Evolutionary conservation across 169 alveolate genomes (phyloP), one percentile per base, ranked within the genome.

Genomic region (Nephromyces sp.): DNA sequence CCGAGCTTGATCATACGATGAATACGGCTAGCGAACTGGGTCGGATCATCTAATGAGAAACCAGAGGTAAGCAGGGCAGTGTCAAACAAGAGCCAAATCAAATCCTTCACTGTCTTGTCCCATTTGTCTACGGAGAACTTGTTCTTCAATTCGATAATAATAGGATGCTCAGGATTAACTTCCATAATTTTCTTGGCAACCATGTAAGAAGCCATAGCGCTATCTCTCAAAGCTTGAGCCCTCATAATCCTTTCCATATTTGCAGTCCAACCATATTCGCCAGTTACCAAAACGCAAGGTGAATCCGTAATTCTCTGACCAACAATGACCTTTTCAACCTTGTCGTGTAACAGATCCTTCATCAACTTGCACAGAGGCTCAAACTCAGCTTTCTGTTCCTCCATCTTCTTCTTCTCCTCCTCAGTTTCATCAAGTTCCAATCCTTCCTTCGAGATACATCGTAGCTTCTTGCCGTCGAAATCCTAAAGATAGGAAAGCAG

Each of bases 211-310:
- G 98, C 93, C 96, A 94, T 94, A 71, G 97, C 86, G 79, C 92
- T 86, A 86, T 96, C 99, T 82, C 99, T 91, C 29, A 97, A 95
- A 29, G 99, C 99, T 89, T 97, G 98, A 8, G 99, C 99, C 88
- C 94, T 95, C 99, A 97, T 97, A 87, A 96, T 97, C 79, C 99
- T 93, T 84, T 97, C 99, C 99, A 97, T 97, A 90, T 97, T 97
- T 35, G 99, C 99, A 69, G 98, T 90, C 99, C 99, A 97, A 66
- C 99, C 99, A 86, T 90, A 92, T 86, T 97, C 99, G 68, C 98
- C 91, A 33, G 99, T 95, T 52, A 95, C 99, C 52, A 97, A 85
- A 24, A 96, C 99, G 79, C 99, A 95, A 52, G 99, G 99, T 24
- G 99, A 94, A 77, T 94, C 98, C 35, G 95, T 93, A 69, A 97